phyloP scores from a whole-genome alignment of 305 asterid genomes.

The Solanum hybrid region DNA sequence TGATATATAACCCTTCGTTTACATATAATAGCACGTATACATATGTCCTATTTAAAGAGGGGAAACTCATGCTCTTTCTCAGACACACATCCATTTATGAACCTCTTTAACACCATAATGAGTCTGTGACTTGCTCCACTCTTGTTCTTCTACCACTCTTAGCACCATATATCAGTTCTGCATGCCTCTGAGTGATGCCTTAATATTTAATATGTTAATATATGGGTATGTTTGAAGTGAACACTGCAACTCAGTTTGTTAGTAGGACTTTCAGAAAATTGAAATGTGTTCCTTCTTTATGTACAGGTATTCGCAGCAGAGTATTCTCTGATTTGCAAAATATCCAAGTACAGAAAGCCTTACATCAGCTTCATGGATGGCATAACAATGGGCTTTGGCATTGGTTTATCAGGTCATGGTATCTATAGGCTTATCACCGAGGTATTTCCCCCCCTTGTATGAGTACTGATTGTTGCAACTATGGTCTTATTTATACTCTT shows the following conservation, averaged over 20 bases:
- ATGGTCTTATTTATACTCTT: slow-evolving; percentile 9
- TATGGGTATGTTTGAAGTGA: background rate
- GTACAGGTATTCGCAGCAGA: slow-evolving; percentile 84
- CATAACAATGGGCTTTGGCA: slow-evolving; percentile 97
- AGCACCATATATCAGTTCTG: background rate
- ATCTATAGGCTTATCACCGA: slow-evolving; percentile 80
- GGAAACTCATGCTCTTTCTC: background rate
- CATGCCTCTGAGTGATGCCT: background rate
- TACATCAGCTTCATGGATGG: slow-evolving; percentile 95
- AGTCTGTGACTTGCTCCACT: background rate
- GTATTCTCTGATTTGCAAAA: slow-evolving; percentile 88
- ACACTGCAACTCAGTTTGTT: background rate
- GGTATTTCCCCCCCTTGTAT: slow-evolving; percentile 29
- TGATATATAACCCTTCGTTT: background rate
- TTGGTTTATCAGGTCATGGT: slow-evolving; percentile 95
- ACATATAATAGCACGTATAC: background rate
- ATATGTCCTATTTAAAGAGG: background rate
- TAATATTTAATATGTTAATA: background rate
- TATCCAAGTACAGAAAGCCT: slow-evolving; percentile 80
- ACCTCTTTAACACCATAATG: background rate
- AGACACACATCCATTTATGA: background rate
- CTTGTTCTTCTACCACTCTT: background rate
- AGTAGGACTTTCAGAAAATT: background rate
- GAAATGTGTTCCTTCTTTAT: background rate
- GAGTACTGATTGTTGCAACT: background rate